Conservation (phyloP, 192 early-diverging fungal genomes). For the Linderina pennispora region DNA sequence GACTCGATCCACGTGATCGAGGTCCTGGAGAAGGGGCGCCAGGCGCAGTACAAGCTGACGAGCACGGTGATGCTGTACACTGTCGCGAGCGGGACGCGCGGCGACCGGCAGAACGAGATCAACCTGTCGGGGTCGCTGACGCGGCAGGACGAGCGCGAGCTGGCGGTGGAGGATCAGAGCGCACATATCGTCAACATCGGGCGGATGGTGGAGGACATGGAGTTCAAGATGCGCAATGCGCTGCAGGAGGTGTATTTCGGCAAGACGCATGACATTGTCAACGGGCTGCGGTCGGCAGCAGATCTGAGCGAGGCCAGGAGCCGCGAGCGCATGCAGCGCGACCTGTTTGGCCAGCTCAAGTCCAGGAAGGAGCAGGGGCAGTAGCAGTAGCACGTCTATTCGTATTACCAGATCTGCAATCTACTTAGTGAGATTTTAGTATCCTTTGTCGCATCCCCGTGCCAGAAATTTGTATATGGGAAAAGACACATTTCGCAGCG, state of each 20-base stretch:
- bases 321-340: conserved; percentile 73
- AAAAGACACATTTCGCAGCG: no score
- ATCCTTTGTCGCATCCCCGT: no score
- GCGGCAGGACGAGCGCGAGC: conserved; percentile 84
- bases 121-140: conserved; percentile 92
- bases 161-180: conserved; percentile 60
- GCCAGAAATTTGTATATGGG: no score
- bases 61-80: conserved; percentile 95
- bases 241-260: conserved; percentile 97
- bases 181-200: conserved; percentile 94
- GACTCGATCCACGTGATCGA: conserved; percentile 98
- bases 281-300: conserved; percentile 76
- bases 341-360: conserved; percentile 70
- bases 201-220: conserved; percentile 97
- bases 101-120: conserved; percentile 51
- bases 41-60: conserved; percentile 93
- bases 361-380: conserved; percentile 24
- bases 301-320: conserved; percentile 70
- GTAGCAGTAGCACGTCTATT: neutral
- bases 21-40: conserved; percentile 76
- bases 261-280: conserved; percentile 95
- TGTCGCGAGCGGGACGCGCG: conserved; percentile 55
- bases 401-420: no score
- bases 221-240: conserved; percentile 92
- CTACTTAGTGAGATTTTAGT: no score